Conservation (phyloP, 768 basidiomycete species). For the Saitozyma podzolica region DNA sequence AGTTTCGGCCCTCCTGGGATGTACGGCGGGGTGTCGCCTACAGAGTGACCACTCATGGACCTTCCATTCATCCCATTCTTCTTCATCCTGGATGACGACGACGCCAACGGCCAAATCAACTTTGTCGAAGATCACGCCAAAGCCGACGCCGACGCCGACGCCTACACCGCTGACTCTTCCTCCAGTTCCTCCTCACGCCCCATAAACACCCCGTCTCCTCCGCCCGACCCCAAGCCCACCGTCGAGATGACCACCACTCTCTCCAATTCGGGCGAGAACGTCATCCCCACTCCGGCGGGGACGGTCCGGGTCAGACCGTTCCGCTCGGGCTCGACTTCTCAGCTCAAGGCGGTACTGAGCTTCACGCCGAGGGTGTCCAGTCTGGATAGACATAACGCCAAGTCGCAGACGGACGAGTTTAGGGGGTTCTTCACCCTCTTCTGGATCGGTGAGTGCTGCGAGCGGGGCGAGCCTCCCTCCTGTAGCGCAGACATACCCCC, state of each 20-base stretch:
- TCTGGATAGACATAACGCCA: conserved; percentile 78
- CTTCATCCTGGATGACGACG: no score
- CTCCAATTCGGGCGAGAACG: conserved; percentile 20
- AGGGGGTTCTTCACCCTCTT: conserved; percentile 94
- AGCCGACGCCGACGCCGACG: no score
- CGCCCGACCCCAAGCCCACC: conserved; percentile 3
- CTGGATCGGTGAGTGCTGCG: conserved; percentile 59
- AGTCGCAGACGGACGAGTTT: conserved; percentile 77
- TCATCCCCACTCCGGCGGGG: conserved; percentile 35
- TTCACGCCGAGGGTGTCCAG: conserved; percentile 82
- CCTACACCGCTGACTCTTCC: not conserved
- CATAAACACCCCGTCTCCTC: not conserved
- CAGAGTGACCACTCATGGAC: no score
- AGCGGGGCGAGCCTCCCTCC: not conserved
- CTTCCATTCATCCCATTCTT: no score
- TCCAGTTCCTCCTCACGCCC: not conserved
- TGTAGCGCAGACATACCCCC: no score
- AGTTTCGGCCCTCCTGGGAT: no score
- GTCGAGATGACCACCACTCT: conserved; percentile 33
- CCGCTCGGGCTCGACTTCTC: conserved; percentile 71
- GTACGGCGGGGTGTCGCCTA: no score
- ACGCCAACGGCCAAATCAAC: no score
- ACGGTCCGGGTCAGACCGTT: conserved; percentile 49
- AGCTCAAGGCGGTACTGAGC: conserved; percentile 75
- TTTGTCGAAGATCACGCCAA: no score